These are phyloP conservation scores for Pleurotus platypus DNA, from an alignment of 768 basidiomycete species.

Conservation along the genomic window DNA sequence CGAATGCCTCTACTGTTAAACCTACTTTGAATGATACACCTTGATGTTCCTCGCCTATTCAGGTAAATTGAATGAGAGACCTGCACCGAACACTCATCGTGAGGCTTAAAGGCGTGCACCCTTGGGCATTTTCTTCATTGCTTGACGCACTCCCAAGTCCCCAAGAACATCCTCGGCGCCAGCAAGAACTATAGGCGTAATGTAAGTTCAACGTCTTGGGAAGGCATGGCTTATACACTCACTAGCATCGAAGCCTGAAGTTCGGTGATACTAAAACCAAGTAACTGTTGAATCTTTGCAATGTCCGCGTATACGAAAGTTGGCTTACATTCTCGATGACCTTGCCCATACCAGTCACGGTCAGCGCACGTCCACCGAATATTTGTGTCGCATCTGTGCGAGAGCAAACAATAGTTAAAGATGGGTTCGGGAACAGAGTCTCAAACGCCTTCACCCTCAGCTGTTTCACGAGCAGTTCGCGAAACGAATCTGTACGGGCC, in stretches of 20 bases:
- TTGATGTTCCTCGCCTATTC: too few species aligned
- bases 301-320: conserved; percentile 5
- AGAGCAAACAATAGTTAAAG: conserved; percentile 31
- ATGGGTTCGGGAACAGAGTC: conserved; percentile 11
- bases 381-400: conserved; percentile 74
- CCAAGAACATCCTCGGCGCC: conserved; percentile 75
- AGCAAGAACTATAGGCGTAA: conserved; percentile 50
- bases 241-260: conserved; percentile 80
- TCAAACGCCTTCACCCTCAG: conserved; percentile 40
- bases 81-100: too few species aligned
- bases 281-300: background rate
- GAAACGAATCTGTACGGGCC: conserved; percentile 55
- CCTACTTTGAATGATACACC: too few species aligned
- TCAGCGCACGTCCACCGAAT: conserved; percentile 88
- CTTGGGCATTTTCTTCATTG: conserved; percentile 63
- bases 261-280: conserved; percentile 64
- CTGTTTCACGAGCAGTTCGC: conserved; percentile 65
- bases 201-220: conserved; percentile 4
- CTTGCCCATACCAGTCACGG: conserved; percentile 84
- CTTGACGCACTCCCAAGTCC: conserved; percentile 72
- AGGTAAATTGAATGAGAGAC: too few species aligned
- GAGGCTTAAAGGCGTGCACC: conserved; percentile 25
- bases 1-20: too few species aligned
- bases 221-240: conserved; percentile 19
- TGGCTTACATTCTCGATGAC: conserved; percentile 71